phyloP scores from a whole-genome alignment of 139 green algal species.

The Spirogloea muscicola region DNA sequence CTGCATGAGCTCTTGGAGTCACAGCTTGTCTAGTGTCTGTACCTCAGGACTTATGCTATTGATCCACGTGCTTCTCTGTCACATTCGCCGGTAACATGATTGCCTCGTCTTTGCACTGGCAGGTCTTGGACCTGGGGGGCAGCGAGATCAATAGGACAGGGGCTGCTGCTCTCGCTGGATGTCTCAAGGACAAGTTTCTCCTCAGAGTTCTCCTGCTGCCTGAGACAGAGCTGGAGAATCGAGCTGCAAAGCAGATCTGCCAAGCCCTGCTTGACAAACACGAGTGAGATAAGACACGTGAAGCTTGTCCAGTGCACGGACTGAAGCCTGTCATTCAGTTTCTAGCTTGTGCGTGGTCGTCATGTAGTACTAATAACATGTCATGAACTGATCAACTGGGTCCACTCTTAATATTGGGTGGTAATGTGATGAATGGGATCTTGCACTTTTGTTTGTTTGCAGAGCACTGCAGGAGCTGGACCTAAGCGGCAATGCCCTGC shows the following conservation, averaged over 20 bases:
- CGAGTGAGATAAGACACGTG: background rate
- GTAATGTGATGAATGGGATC: background rate
- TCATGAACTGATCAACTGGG: too few species aligned
- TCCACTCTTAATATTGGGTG: too few species aligned
- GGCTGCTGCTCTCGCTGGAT: background rate
- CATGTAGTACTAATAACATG: too few species aligned
- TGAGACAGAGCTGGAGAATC: constrained; percentile 28
- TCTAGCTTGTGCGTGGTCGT: too few species aligned
- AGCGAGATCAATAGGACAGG: constrained; percentile 8
- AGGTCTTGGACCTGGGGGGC: constrained; percentile 31
- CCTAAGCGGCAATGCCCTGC: constrained; percentile 13
- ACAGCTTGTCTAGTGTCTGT: too few species aligned
- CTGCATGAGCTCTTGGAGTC: too few species aligned
- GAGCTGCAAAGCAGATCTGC: constrained; percentile 4
- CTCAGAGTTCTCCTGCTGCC: constrained; percentile 14
- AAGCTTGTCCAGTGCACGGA: too few species aligned
- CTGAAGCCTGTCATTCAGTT: too few species aligned
- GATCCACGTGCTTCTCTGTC: too few species aligned
- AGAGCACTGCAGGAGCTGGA: constrained; percentile 33
- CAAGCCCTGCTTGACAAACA: background rate
- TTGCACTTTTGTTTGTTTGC: background rate
- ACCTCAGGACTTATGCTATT: too few species aligned
- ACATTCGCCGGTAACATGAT: too few species aligned
- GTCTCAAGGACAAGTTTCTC: background rate
- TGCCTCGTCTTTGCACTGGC: background rate